These are phyloP conservation scores for Zalerion maritima DNA, from an alignment of 495 filamentous ascomycete species.

Conservation along the genomic window DNA sequence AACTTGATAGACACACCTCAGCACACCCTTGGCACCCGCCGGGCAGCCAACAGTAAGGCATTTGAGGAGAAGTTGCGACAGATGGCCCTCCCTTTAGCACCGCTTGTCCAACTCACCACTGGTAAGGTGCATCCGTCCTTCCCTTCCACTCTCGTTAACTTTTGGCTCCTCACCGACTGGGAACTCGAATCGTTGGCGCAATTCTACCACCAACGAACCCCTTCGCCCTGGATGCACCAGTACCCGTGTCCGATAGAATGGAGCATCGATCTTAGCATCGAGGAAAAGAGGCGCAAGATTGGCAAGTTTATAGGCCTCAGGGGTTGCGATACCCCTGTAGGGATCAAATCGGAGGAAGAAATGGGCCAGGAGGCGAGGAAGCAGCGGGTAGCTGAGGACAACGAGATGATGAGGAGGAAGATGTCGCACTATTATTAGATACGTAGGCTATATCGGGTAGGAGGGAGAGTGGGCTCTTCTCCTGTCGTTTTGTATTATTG, in stretches of 20 bases:
- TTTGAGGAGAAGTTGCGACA: constrained; percentile 27
- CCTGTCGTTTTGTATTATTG: too few species aligned
- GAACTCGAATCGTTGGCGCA: constrained; percentile 58
- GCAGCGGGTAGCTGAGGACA: constrained; percentile 15
- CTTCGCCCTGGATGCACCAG: constrained; percentile 30
- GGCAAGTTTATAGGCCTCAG: constrained; percentile 54
- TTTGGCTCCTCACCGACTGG: constrained; percentile 56
- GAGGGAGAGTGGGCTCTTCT: too few species aligned
- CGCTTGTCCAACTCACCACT: constrained; percentile 42
- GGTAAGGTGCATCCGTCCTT: constrained; percentile 49
- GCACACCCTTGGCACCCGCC: constrained; percentile 15
- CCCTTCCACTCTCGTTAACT: constrained; percentile 49
- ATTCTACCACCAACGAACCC: constrained; percentile 62
- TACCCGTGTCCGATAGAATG: constrained; percentile 47
- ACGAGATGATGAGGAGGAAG: constrained; percentile 24
- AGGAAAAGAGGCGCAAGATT: constrained; percentile 46
- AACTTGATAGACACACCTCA: too few species aligned
- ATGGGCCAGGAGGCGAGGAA: constrained; percentile 21
- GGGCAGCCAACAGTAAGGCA: constrained; percentile 18
- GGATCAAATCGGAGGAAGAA: constrained; percentile 21
- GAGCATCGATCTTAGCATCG: constrained; percentile 24
- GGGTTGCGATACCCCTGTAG: constrained; percentile 41
- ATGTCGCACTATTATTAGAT: constrained; percentile 21
- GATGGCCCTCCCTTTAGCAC: constrained; percentile 36
- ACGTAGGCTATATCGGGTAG: too few species aligned